phyloP scores from a whole-genome alignment of 2,329 filamentous ascomycete species.

The Trichoderma sp. region DNA sequence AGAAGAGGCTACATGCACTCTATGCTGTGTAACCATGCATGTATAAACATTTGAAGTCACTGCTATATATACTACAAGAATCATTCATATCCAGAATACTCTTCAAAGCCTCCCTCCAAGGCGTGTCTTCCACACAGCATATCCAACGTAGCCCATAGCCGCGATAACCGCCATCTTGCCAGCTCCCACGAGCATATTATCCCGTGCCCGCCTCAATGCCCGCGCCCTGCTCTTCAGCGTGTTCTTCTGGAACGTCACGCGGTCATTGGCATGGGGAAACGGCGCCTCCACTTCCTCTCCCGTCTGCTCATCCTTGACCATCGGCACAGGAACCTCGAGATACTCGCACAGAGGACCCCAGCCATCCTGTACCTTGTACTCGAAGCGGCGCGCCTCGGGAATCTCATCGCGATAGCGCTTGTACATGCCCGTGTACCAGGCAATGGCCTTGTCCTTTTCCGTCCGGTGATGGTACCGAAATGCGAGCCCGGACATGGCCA shows the following conservation, averaged over 20 bases:
- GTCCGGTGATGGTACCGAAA: conserved; percentile 35
- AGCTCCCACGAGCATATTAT: conserved; percentile 29
- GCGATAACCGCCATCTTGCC: conserved; percentile 27
- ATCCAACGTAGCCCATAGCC: conserved; percentile 35
- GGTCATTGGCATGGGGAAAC: conserved; percentile 38
- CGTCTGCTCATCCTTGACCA: conserved; percentile 33
- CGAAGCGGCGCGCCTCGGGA: conserved; percentile 37
- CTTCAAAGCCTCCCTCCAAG: conserved; percentile 25
- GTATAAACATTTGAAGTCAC: not conserved
- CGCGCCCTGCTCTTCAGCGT: conserved; percentile 14
- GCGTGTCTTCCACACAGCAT: conserved; percentile 33
- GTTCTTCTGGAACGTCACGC: conserved; percentile 28
- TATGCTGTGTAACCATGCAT: not conserved
- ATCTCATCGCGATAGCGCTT: conserved; percentile 39
- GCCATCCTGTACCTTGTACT: conserved; percentile 42
- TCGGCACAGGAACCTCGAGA: conserved; percentile 41
- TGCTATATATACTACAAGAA: not conserved
- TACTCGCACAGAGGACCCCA: conserved; percentile 46
- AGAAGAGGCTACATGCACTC: not conserved
- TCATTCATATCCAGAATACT: not conserved
- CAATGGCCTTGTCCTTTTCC: conserved; percentile 41
- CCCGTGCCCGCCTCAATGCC: conserved; percentile 29
- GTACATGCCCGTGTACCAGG: conserved; percentile 42
- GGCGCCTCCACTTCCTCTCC: conserved; percentile 36
- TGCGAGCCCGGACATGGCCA: conserved; percentile 29